Evolutionary conservation across 441 rosid genomes (phyloP), one percentile per base, ranked within the genome.

Genomic region (Corymbia calophylla): DNA sequence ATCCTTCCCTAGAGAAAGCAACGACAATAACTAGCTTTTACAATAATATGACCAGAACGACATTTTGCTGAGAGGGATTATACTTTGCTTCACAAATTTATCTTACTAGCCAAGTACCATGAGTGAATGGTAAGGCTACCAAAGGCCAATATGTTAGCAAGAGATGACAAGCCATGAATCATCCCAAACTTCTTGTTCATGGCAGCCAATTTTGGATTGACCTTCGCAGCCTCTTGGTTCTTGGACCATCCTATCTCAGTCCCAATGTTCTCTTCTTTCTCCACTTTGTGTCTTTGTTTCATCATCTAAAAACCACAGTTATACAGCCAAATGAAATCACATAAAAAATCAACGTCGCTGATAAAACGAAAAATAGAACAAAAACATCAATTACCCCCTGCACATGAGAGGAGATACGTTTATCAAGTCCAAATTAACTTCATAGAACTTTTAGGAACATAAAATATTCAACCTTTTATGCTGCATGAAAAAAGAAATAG

Each of bases 121-220:
- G 98, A 96, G 92, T 96, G 99, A 93, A 96, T 93, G 80, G 97
- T 97, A 88, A 96, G 98, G 91, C 99, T 92, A 21, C 97, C 98
- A 87, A 96, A 95, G 48, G 96, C 89, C 90, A 95, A 93, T 47
- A 96, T 94, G 89, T 96, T 96, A 39, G 99, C 97, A 84, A 96
- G 94, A 48, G 98, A 96, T 4, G 99, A 96, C 62, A 97, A 86
- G 10, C 98, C 98, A 25, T 95, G 99, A 90, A 96, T 94, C 99
- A 97, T 96, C 70, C 97, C 97, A 39, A 97, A 97, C 93, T 96
- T 97, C 94, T 96, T 97, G 93, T 96, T 97, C 99, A 96, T 95
- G 32, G 97, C 96, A 81, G 97, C 97, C 53, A 97, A 97, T 93
- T 95, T 95, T 3, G 97, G 98, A 88, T 92, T 95, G 82, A 62